These are phyloP conservation scores for Rosa persica DNA, from an alignment of 306 rosid genomes.

Conservation along the genomic window DNA sequence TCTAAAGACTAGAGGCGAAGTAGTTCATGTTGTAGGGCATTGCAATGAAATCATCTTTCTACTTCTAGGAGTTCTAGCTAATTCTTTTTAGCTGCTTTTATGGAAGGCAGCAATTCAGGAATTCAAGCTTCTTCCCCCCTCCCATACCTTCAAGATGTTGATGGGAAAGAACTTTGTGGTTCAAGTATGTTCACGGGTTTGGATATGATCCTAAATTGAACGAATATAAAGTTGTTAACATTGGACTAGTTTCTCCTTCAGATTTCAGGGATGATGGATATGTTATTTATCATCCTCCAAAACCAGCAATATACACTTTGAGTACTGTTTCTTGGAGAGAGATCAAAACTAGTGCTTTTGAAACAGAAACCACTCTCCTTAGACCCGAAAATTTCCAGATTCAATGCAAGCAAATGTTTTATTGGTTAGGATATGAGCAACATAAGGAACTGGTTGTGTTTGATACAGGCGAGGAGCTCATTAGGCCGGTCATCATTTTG, in stretches of 20 bases:
- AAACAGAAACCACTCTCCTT: neutral
- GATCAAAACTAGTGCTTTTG: neutral
- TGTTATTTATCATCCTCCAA: neutral
- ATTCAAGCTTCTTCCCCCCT: neutral
- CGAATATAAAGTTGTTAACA: neutral
- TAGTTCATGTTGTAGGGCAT: neutral
- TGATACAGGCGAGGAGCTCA: too few relatives aligned
- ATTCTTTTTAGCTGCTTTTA: neutral
- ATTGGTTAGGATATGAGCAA: neutral
- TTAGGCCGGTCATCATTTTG: neutral
- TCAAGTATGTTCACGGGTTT: neutral
- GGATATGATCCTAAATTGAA: constrained; percentile 3
- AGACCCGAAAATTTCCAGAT: neutral
- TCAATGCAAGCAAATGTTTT: constrained; percentile 2
- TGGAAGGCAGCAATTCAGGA: constrained; percentile 1
- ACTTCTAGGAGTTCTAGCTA: too few relatives aligned
- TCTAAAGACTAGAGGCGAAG: too few relatives aligned
- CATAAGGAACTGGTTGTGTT: neutral
- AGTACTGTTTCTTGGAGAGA: constrained; percentile 4
- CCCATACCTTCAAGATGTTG: neutral
- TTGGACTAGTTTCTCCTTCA: neutral
- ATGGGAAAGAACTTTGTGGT: neutral
- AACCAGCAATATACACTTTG: neutral
- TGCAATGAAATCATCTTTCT: constrained; percentile 18
- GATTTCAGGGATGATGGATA: neutral